Base-by-base conservation (phyloP, 1,284 basidiomycete genomes). In the Rhodotorula sp. region DNA sequence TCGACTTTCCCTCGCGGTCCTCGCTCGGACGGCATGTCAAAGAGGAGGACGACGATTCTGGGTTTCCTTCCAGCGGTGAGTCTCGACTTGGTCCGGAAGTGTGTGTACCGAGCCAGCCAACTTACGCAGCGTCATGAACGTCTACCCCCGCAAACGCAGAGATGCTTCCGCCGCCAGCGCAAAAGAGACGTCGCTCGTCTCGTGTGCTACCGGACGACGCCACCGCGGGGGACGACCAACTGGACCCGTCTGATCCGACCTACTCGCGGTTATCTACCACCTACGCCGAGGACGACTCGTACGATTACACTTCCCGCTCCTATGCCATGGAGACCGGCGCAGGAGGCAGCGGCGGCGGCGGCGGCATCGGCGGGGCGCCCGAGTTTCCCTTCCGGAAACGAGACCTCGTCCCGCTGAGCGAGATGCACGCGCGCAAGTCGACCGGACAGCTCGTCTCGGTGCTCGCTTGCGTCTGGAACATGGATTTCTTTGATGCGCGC, bases 281-380 rank as follows among this genome's bases (percentile, higher is more conserved):
- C 52, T 45, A 19, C 34, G 58, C 55, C 12, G 58, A 23, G 16
- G 57, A 66, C 52, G 45, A 62, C 18, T 54, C 69, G 64, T 60
- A 56, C 49, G 38, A 60, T 6, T 49, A 59, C 19, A 56, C 62
- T 5, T 55, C 18, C 43, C 49, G 54, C 19, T 43, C 26, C 38
- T 60, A 62, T 7, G 21, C 52, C 10, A 12, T 43, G 38, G 38
- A 43, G 12, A 43, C 38, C 10, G 38, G 38, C 12, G 38, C 38
- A 43, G 38, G 38, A 43, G 38, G 38, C 38, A 43, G 38, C 12
- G 38, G 38, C 38, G 38, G 38, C 38, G 38, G 38, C 38, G 38
- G 38, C 3, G 68, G 57, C 23, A 56, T 72, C 38, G 70, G 70
- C 50, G 45, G 57, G 12, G 61, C 67, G 34, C 67, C 70, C 14